Conservation (phyloP, 2,329 filamentous ascomycete genomes). For the Arthrobotrys musiformis region DNA sequence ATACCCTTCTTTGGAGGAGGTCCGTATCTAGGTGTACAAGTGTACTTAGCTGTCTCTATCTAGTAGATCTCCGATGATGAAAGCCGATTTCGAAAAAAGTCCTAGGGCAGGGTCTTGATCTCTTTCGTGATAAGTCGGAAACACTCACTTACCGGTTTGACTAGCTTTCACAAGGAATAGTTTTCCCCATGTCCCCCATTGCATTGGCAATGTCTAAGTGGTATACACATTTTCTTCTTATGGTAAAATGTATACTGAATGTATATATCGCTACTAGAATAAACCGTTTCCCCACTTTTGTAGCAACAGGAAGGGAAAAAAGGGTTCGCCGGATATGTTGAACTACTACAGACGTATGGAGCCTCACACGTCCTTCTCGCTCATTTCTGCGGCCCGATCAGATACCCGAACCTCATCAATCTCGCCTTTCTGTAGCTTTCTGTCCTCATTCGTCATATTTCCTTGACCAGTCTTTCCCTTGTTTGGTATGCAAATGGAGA, state of each 20-base stretch:
- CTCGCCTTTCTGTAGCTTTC: constrained; percentile 36
- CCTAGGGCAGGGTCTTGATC: constrained; percentile 22
- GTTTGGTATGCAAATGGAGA: constrained; percentile 39
- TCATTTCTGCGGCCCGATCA: constrained; percentile 34
- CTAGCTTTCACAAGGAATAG: constrained; percentile 19
- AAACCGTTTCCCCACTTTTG: constrained; percentile 4
- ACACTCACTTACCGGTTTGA: constrained; percentile 38
- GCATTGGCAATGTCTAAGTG: not conserved
- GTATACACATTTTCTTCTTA: constrained; percentile 1
- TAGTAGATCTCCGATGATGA: constrained; percentile 28
- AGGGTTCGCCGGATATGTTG: constrained; percentile 4
- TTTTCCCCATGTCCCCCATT: not conserved
- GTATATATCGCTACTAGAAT: constrained; percentile 13
- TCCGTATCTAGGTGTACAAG: no score
- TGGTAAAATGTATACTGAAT: not conserved
- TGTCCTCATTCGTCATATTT: constrained; percentile 27
- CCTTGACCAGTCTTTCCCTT: constrained; percentile 3
- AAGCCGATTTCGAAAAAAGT: constrained; percentile 22
- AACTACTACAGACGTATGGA: constrained; percentile 8
- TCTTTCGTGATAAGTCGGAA: constrained; percentile 44
- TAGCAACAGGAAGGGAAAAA: not conserved
- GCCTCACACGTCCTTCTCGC: not conserved
- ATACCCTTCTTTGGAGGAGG: constrained; percentile 29
- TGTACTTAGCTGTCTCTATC: no score
- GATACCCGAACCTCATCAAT: constrained; percentile 43